Evolutionary conservation across 495 filamentous ascomycete species (phyloP), one percentile per base, ranked within the genome.

Genomic region (Astrothelium macrocarpum): DNA sequence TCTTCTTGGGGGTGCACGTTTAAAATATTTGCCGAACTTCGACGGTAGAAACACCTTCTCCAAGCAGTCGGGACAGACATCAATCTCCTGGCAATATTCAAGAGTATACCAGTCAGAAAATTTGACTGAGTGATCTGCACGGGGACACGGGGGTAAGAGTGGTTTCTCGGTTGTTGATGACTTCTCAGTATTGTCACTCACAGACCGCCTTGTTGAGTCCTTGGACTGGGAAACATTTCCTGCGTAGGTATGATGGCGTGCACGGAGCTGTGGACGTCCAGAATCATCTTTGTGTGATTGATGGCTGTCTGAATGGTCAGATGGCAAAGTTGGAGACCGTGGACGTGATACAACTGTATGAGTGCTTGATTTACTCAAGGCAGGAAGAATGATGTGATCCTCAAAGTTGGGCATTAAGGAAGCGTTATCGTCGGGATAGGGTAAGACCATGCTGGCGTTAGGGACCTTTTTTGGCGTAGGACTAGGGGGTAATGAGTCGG

Each of bases 71-170:
- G 86, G 86, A 60, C 87, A 90, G 45, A 90, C 82, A 64, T 85
- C 78, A 34, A 88, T 80, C 36, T 78, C 74, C 4, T 77, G 72
- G 60, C 80, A 75, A 9, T 80, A 78, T 28, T 80, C 78, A 7
- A 90, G 75, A 3, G 83, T 87, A 65, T 84, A 84, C 87, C 87
- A 90, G 66, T 88, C 85, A 63, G 83, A 76, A 58, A 80, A 77
- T 1, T 80, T 81, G 2, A 76, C 68, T 10, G 78, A 75, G 5
- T 77, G 77, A 2, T 74, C 66, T 2, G 78, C 73, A 59, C 87
- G 74, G 1, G 84, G 80, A 62, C 87, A 90, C 1, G 80, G 68
- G 45, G 80, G 78, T 29, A 56, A 11, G 9, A 56, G n/a, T 9
- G 49, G 49, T 20, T 26, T 56, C 9, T 56, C 49, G 25, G 29